A percentile compares a stretch with the other conserved stretches of the same genome.
These are phyloP conservation scores for Rhizopus stolonifer DNA, from an alignment of 371 early-diverging fungal species.

Conservation along the genomic window DNA sequence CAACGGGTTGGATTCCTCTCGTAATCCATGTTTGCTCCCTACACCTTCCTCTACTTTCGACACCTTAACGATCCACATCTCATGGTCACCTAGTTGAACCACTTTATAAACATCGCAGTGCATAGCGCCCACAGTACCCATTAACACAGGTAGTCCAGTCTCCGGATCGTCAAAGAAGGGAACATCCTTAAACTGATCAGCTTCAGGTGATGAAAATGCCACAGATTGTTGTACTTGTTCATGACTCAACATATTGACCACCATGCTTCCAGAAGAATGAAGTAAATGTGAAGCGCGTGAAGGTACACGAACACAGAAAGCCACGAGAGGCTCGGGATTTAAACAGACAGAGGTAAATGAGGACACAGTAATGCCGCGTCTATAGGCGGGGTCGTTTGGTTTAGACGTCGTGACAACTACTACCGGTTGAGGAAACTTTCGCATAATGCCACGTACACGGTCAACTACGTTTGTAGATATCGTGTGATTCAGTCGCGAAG, in stretches of 20 bases:
- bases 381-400: slow-evolving; percentile 34
- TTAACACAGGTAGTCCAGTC: slow-evolving; percentile 58
- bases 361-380: slow-evolving; percentile 68
- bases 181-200: slow-evolving; percentile 57
- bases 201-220: slow-evolving; percentile 63
- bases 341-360: slow-evolving; percentile 74
- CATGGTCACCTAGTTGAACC: slow-evolving; percentile 64
- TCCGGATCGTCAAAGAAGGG: slow-evolving; percentile 48
- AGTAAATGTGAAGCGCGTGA: slow-evolving; percentile 60
- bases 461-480: slow-evolving; percentile 25
- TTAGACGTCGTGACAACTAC: slow-evolving; percentile 57
- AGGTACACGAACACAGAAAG: slow-evolving; percentile 65
- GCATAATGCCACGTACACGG: slow-evolving; percentile 58
- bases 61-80: slow-evolving; percentile 66
- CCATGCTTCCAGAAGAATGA: slow-evolving; percentile 59
- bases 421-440: slow-evolving; percentile 67
- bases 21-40: slow-evolving; percentile 39
- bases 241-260: slow-evolving; percentile 56
- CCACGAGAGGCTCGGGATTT: slow-evolving; percentile 61
- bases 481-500: neutral
- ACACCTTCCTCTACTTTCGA: slow-evolving; percentile 60
- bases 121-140: slow-evolving; percentile 64
- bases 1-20: slow-evolving; percentile 55
- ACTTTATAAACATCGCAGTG: slow-evolving; percentile 54
- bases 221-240: slow-evolving; percentile 64